Base-by-base conservation (phyloP, 2,329 filamentous ascomycete genomes). In the Fusarium xylarioides region DNA sequence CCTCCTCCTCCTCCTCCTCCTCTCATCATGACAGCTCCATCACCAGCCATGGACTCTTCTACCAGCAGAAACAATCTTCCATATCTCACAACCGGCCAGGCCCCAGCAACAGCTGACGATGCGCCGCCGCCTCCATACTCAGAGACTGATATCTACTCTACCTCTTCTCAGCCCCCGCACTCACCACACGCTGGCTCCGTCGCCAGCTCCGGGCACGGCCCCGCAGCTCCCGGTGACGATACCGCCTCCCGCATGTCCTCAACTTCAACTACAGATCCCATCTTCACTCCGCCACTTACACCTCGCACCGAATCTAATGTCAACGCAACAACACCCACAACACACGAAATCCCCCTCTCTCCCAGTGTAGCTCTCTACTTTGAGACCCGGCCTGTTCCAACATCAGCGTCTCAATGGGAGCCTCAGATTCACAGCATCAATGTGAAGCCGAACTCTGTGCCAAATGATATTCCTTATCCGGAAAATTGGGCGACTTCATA, bases 61-160 rank as follows among this genome's bases (percentile, higher is more conserved):
- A 49, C 46, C 58, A 55, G 50, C 35, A 67, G 64, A 66, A 73
- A 63, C 19, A 54, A 40, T 28, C 23, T 19, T 46, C 37, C 35
- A 19, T 63, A 63, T n/a, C 72, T 73, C 44, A 67, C 55, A 59
- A 61, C 74, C 61, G 69, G 63, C 21, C 67, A 54, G 21, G 32
- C 38, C 32, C 26, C 38, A 44, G 19, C 38, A 35, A 34, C 23
- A 19, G 38, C 38, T 16, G 80, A 83, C 62, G 82, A 86, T 66
- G 77, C 79, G 12, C 86, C 88, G 26, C 86, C 88, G 26, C 88
- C 88, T 9, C 88, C 89, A 11, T 90, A 90, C 74, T 85, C 85
- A 43, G 88, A 89, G 78, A 89, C 86, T 21, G 88, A 90, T 77
- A 84, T 88, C 42, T 88, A 85, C 80, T 88, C 86, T 19, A 82